phyloP scores from a whole-genome alignment of 2,329 filamentous ascomycete species.

The Penicillium sp. region DNA sequence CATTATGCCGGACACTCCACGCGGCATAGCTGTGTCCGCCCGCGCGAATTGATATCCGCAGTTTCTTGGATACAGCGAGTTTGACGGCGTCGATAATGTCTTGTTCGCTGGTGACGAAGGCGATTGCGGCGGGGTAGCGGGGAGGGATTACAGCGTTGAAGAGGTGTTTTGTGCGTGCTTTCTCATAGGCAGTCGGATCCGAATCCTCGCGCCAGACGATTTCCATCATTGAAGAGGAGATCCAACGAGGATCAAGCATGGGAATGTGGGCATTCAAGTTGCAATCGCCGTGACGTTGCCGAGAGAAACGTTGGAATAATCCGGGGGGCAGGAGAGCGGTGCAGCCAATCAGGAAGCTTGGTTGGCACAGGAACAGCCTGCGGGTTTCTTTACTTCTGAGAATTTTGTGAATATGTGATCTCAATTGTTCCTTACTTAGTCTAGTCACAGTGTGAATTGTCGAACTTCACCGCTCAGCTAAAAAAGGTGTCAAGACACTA shows the following conservation, averaged over 20 bases:
- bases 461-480: too few species aligned
- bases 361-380: too few species aligned
- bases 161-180: conserved; percentile 42
- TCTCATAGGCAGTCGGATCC: conserved; percentile 32
- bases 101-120: conserved; percentile 38
- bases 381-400: too few species aligned
- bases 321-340: background rate
- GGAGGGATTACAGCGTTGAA: conserved; percentile 47
- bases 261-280: too few species aligned
- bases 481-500: too few species aligned
- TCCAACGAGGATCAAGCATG: too few species aligned
- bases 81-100: conserved; percentile 43
- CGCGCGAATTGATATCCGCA: conserved; percentile 49
- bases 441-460: too few species aligned
- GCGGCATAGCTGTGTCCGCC: conserved; percentile 55
- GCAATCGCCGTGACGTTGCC: background rate
- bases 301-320: background rate
- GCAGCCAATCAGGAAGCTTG: background rate
- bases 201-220: conserved; percentile 13
- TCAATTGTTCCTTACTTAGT: too few species aligned
- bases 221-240: background rate
- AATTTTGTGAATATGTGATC: too few species aligned
- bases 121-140: conserved; percentile 46
- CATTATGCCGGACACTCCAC: conserved; percentile 29
- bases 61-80: conserved; percentile 38